Evolutionary conservation across 2,329 filamentous ascomycete species (phyloP).

Genomic region (Dryadomyces sulphureus): DNA sequence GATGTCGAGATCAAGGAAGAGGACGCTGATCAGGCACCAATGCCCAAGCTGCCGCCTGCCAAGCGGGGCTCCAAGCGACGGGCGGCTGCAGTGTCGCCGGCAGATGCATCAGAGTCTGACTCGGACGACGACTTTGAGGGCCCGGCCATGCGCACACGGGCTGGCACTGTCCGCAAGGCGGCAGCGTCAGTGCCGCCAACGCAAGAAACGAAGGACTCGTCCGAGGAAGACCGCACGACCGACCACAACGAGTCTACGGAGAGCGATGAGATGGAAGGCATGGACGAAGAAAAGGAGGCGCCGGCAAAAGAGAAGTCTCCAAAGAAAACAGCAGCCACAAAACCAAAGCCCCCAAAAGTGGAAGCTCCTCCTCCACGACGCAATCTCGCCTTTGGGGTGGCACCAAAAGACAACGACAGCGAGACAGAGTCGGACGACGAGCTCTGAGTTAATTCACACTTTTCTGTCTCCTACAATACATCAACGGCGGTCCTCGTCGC

Average conservation of each 20-base stretch:
- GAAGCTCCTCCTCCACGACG: constrained; percentile 16
- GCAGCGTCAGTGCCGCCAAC: not conserved
- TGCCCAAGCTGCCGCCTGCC: not conserved
- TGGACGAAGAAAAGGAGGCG: constrained; percentile 13
- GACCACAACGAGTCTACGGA: constrained; percentile 25
- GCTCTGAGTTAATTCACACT: constrained; percentile 20
- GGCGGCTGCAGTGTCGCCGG: constrained; percentile 22
- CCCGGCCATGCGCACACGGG: not conserved
- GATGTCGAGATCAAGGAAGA: constrained; percentile 15
- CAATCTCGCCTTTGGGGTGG: constrained; percentile 8
- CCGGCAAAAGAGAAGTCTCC: not conserved
- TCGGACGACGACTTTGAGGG: constrained; percentile 29
- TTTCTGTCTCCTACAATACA: not conserved
- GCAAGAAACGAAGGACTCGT: constrained; percentile 19
- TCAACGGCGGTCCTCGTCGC: constrained; percentile 26
- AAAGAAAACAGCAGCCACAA: constrained; percentile 8
- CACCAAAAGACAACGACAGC: constrained; percentile 16
- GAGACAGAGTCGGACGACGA: constrained; percentile 45
- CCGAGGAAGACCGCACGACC: constrained; percentile 13
- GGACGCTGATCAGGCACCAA: not conserved
- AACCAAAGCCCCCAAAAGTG: not conserved
- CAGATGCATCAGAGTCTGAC: constrained; percentile 22
- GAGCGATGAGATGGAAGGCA: constrained; percentile 25
- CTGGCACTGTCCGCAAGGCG: not conserved
- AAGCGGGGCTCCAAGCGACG: constrained; percentile 12